phyloP scores from a whole-genome alignment of 148 eudicot species.

The Persicaria maculosa region DNA sequence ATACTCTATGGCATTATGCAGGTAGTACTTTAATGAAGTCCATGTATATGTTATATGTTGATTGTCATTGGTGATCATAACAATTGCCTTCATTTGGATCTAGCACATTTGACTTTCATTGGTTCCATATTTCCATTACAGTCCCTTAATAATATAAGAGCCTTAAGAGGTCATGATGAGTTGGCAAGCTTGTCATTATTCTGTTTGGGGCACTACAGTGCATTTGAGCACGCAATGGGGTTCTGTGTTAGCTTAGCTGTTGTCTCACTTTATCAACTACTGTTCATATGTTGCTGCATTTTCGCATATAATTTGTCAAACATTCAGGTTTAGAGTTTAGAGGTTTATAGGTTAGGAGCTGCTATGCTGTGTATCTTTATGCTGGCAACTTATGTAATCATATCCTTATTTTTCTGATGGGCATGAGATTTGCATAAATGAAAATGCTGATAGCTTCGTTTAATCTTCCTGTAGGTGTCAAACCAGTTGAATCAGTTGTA shows the following conservation, averaged over 20 bases:
- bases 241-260: neutral
- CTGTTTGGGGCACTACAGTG: too few species aligned
- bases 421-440: neutral
- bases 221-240: too few species aligned
- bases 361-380: neutral
- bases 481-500: conserved; percentile 77
- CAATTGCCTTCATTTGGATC: neutral
- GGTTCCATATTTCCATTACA: neutral
- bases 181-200: neutral
- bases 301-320: neutral
- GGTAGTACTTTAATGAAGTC: neutral
- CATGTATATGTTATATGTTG: neutral
- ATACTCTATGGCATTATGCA: neutral
- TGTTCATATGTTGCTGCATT: neutral
- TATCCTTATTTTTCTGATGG: neutral
- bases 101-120: neutral
- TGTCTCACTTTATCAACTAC: neutral
- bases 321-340: neutral
- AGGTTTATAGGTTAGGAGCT: neutral
- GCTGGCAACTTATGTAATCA: too few species aligned
- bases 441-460: neutral
- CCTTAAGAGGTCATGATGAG: neutral
- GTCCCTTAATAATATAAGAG: neutral
- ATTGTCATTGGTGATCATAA: neutral
- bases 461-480: conserved; percentile 52